Evolutionary conservation across 805 yeast genomes (phyloP), one percentile per base, ranked within the genome.

Genomic region (Yarrowia sp.): DNA sequence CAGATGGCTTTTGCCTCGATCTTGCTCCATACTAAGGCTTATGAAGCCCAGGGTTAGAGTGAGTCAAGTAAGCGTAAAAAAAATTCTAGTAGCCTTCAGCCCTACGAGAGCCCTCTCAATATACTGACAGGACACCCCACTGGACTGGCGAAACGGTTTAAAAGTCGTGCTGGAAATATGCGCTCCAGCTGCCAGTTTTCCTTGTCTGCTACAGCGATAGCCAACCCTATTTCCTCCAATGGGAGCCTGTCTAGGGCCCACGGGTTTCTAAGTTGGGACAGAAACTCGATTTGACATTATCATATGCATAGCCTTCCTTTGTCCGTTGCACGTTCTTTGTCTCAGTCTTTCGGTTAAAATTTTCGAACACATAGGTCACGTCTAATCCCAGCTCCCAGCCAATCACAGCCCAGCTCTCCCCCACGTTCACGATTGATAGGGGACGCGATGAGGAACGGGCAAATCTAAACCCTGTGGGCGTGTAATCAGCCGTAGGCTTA

Each of bases 371-470:
- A 40, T 51, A 35, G 32, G 22, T 35, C 41, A 49, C 56, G 56
- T 49, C 56, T 32, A 24, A 35, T 36, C 33, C 38, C 38, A 7
- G 9, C 11, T 4, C 9, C 14, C 59, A 28, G 28, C 61, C 61
- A 54, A 54, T 54, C 28, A 54, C 17, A 24, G 17, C 9, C 35
- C 14, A 2, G n/a, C 33, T 12, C 33, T 38, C 44, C 46, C 61
- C 61, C 61, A 54, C 61, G 61, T 54, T 54, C 17, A 11, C 46
- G 61, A 36, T 54, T 54, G 61, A 54, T 54, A 54, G 61, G 61
- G 33, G 35, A 36, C 44, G 61, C 44, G 35, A 38, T 36, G 46
- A 38, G 38, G 61, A 24, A 54, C 46, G 21, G 61, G 24, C n/a
- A 22, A 36, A 54, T 48, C 38, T 48, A 48, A 54, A 36, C 40